phyloP scores from a whole-genome alignment of 139 green algal genomes.

The Spirogloea muscicola region DNA sequence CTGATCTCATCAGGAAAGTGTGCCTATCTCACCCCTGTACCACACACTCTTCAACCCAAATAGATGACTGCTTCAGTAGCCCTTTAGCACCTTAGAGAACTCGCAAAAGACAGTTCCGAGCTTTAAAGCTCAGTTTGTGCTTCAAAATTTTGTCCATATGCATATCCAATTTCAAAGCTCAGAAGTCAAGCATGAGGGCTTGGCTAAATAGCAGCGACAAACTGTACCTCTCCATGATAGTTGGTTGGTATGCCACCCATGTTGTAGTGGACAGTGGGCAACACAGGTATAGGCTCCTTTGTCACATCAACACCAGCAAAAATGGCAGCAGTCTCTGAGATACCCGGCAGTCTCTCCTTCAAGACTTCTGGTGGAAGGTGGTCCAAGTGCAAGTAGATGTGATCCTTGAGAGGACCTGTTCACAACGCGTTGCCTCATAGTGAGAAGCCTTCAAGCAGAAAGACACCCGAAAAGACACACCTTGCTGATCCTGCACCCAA shows the following conservation, averaged over 20 bases:
- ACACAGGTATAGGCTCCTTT: constrained; percentile 92
- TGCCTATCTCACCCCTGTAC: no score
- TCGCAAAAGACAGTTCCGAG: no score
- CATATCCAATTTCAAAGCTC: no score
- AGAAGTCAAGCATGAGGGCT: no score
- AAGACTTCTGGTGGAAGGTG: constrained; percentile 95
- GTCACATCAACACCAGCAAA: constrained; percentile 95
- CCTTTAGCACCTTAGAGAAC: no score
- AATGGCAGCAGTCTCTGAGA: constrained; percentile 97
- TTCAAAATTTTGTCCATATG: no score
- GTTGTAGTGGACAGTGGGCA: constrained; percentile 99
- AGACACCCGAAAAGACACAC: constrained; percentile 94
- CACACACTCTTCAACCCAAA: no score
- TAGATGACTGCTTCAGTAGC: no score
- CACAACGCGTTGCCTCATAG: constrained; percentile 88
- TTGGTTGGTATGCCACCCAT: constrained; percentile 98
- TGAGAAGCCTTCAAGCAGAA: constrained; percentile 89
- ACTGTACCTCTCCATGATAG: constrained; percentile 78
- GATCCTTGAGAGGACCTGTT: constrained; percentile 78
- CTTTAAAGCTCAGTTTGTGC: no score
- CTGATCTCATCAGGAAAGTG: no score
- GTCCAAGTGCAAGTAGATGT: constrained; percentile 99
- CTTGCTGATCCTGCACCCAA: constrained; percentile 92
- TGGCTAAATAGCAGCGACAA: no score
- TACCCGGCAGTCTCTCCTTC: constrained; percentile 92